Conservation (phyloP, 2,329 filamentous ascomycete genomes). For the Botryosphaeria dothidea region DNA sequence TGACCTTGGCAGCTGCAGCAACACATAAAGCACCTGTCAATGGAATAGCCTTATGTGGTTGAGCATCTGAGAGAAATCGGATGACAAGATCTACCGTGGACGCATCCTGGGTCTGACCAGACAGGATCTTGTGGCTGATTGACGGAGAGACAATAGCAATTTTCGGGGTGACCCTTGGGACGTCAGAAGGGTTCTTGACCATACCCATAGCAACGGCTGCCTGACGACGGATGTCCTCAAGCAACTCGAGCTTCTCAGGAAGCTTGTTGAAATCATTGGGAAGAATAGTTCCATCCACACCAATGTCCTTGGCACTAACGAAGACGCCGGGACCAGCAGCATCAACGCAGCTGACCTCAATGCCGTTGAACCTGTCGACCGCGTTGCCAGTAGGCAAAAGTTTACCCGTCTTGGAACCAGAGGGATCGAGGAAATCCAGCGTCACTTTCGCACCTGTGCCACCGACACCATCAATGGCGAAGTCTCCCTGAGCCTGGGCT, state of each 20-base stretch:
- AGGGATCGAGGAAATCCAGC: conserved; percentile 63
- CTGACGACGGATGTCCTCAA: conserved; percentile 58
- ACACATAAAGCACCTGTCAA: conserved; percentile 45
- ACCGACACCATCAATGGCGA: conserved; percentile 65
- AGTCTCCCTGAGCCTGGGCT: conserved; percentile 54
- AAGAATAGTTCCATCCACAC: conserved; percentile 46
- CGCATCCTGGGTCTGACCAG: conserved; percentile 33
- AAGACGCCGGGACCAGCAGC: conserved; percentile 65
- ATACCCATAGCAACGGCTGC: conserved; percentile 70
- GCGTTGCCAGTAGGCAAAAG: conserved; percentile 59
- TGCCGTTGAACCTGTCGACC: conserved; percentile 27
- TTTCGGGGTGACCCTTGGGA: conserved; percentile 63
- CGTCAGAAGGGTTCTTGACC: conserved; percentile 43
- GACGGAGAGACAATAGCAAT: conserved; percentile 53
- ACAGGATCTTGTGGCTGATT: conserved; percentile 1
- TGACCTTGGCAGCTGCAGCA: conserved; percentile 41
- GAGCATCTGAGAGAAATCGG: conserved; percentile 46
- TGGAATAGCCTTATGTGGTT: conserved; percentile 47
- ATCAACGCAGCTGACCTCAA: conserved; percentile 56
- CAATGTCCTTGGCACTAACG: conserved; percentile 53
- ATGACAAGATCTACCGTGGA: conserved; percentile 40
- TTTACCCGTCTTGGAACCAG: conserved; percentile 63
- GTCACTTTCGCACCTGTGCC: conserved; percentile 59
- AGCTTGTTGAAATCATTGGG: conserved; percentile 55
- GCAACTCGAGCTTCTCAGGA: conserved; percentile 44